Base-by-base conservation (phyloP, 140 eudicot species). In the Stevia rebaudiana region DNA sequence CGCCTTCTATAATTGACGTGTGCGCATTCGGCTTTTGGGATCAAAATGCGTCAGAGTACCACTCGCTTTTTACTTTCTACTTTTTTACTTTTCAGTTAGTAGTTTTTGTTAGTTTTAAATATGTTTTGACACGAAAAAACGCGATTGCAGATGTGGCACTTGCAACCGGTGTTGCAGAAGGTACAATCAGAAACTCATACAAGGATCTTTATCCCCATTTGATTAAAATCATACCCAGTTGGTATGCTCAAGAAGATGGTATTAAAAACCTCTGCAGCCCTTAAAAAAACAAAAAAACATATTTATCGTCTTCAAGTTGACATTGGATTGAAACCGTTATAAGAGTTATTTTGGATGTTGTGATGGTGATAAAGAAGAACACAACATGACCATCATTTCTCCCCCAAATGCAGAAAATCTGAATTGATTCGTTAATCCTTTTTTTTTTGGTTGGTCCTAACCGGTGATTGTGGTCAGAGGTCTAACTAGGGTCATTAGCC, bases 131-230 rank as follows among this genome's bases (percentile, higher is more conserved):
- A 0, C 12, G 42, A 12, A 36, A 8, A 52, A 52, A n/a, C 28
- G 22, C 13, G 61, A 4, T 24, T 54, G 31, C 61, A 54, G 61
- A 54, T 28, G 61, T 54, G 8, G 61, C 61, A 25, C 39, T 54
- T 28, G 61, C 61, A 30, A 54, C 61, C 23, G 41, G 61, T 24
- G 61, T 54, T 54, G 61, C 41, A 54, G 61, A 54, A 54, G 61
- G 61, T 9, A 54, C 61, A 6, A 54, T 28, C 39, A 54, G 61
- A 24, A 54, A 54, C 61, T 54, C 61, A 3, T 54, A 54, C 61
- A 54, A 54, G 41, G 61, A 54, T 54, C 11, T 54, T 5, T 54
- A 54, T 54, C 61, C 61, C 15, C 61, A 54, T 54, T 54, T 54
- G 61, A 28, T 19, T 12, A 54, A 54, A 28, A 28, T 54, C 9